Evolutionary conservation across 164 flowering plant species (phyloP).

Genomic region (Brasenia schreberi): DNA sequence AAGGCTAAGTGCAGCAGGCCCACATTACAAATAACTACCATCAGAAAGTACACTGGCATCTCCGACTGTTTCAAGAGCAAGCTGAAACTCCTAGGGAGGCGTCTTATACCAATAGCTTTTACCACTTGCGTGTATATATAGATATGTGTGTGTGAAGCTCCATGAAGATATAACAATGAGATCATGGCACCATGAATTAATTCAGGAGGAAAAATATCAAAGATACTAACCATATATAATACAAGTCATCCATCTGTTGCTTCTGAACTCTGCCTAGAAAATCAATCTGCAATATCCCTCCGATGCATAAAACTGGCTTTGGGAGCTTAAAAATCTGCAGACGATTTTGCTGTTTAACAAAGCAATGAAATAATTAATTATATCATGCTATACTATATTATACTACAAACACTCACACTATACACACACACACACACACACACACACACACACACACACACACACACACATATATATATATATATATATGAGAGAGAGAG

Average conservation of each 20-base stretch:
- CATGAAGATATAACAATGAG: no score
- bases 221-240: conserved; percentile 56
- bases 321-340: conserved; percentile 73
- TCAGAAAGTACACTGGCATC: background rate
- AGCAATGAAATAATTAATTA: background rate
- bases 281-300: conserved; percentile 67
- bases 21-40: background rate
- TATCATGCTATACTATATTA: no score
- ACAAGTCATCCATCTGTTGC: conserved; percentile 56
- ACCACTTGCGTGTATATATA: no score
- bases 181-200: no score
- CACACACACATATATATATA: no score
- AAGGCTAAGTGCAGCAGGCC: no score
- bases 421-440: no score
- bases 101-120: no score
- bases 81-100: background rate
- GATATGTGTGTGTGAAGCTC: no score
- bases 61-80: background rate
- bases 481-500: no score
- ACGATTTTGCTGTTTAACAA: conserved; percentile 36
- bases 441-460: no score
- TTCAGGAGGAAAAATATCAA: background rate
- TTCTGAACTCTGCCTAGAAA: conserved; percentile 63
- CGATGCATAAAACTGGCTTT: conserved; percentile 62
- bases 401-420: no score